These are phyloP conservation scores for Neofusicoccum sp. DNA, from an alignment of 2,329 filamentous ascomycete species.

Conservation along the genomic window DNA sequence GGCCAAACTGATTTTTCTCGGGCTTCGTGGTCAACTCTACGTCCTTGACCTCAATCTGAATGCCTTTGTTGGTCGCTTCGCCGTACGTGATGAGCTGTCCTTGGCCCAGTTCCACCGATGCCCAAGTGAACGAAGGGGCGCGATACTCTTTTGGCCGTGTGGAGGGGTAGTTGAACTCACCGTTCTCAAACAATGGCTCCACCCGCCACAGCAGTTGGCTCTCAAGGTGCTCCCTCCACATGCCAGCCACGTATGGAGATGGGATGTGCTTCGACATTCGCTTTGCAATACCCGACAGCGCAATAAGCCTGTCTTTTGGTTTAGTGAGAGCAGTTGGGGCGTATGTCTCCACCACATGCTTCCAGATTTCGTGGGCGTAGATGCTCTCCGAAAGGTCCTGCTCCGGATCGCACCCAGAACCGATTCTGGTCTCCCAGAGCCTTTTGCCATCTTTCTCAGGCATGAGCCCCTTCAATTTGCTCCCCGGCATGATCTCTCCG, in stretches of 20 bases:
- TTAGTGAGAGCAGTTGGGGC: conserved; percentile 23
- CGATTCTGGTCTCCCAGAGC: background rate
- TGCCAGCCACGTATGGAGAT: conserved; percentile 23
- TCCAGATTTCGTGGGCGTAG: conserved; percentile 24
- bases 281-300: conserved; percentile 27
- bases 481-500: conserved; percentile 12
- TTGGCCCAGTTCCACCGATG: conserved; percentile 22
- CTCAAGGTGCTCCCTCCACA: conserved; percentile 26
- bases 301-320: conserved; percentile 26
- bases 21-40: background rate
- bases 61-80: conserved; percentile 22
- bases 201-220: conserved; percentile 29
- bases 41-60: background rate
- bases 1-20: background rate
- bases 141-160: background rate
- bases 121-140: conserved; percentile 30
- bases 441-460: background rate
- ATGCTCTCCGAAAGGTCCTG: background rate
- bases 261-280: background rate
- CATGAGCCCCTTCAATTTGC: conserved; percentile 21
- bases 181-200: conserved; percentile 14
- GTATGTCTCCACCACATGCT: conserved; percentile 26
- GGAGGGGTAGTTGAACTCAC: conserved; percentile 7
- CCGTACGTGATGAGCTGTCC: conserved; percentile 24
- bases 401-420: background rate